Evolutionary conservation across 202 grass and related monocot genomes (phyloP).

Genomic region (Schoenoplectus tabernaemontani): DNA sequence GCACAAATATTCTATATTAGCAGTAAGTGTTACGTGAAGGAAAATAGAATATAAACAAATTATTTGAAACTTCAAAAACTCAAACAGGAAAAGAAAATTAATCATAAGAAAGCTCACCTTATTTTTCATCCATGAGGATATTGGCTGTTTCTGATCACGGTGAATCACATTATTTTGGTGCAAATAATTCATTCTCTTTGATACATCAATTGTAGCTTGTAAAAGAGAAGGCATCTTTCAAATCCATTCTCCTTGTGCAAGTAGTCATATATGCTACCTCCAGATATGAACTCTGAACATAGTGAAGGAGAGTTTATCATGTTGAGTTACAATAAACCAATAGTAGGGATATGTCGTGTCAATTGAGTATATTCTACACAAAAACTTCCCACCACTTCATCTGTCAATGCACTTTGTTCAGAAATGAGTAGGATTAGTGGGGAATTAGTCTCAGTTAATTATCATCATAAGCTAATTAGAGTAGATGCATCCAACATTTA

Average conservation of each 20-base stretch:
- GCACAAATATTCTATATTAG: background rate
- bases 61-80: background rate
- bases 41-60: background rate
- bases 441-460: too few species aligned
- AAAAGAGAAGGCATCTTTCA: conserved; percentile 67
- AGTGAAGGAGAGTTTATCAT: background rate
- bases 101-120: conserved; percentile 30
- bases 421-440: too few species aligned
- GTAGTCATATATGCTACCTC: conserved; percentile 76
- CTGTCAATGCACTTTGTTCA: too few species aligned
- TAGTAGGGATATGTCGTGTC: background rate
- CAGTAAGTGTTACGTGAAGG: background rate
- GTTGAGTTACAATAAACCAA: background rate
- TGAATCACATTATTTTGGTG: conserved; percentile 94
- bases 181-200: conserved; percentile 91
- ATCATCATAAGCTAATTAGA: too few species aligned
- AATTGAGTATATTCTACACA: background rate
- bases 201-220: conserved; percentile 56
- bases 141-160: conserved; percentile 84
- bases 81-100: conserved; percentile 7
- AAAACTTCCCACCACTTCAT: background rate
- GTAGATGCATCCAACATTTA: too few species aligned
- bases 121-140: conserved; percentile 98
- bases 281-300: conserved; percentile 74
- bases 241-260: conserved; percentile 55